These are phyloP conservation scores for Dissophora ornata DNA, from an alignment of 192 early-diverging fungal genomes.

Conservation along the genomic window DNA sequence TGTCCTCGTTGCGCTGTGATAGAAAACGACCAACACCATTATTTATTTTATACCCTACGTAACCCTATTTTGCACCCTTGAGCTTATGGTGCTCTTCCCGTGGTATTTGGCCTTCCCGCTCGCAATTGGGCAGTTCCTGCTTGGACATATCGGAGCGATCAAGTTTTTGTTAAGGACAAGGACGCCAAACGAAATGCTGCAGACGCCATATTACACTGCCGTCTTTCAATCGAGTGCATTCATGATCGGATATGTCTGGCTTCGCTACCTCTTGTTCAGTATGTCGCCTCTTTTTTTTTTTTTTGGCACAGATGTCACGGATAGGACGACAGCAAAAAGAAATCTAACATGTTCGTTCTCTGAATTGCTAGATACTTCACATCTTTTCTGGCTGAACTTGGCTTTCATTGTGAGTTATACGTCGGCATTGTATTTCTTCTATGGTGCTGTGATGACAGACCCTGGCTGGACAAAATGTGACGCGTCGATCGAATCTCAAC, in stretches of 20 bases:
- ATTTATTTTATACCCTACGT: constrained; percentile 79
- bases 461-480: constrained; percentile 84
- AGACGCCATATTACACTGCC: constrained; percentile 85
- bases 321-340: too few relatives aligned
- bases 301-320: not conserved
- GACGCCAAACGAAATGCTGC: constrained; percentile 65
- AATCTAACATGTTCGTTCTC: not conserved
- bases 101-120: constrained; percentile 85
- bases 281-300: constrained; percentile 51
- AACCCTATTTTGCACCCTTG: constrained; percentile 66
- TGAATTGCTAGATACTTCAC: constrained; percentile 64
- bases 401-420: constrained; percentile 72
- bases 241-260: constrained; percentile 75
- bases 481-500: constrained; percentile 53
- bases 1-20: not conserved
- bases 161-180: constrained; percentile 66
- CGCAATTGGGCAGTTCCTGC: constrained; percentile 60
- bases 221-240: constrained; percentile 91
- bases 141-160: constrained; percentile 69
- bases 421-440: constrained; percentile 80
- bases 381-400: constrained; percentile 70
- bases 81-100: constrained; percentile 69
- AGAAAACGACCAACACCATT: constrained; percentile 74
- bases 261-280: constrained; percentile 72
- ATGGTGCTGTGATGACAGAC: constrained; percentile 74